Base-by-base conservation (phyloP, 2,329 filamentous ascomycete species). In the Claviceps humidiphila region DNA sequence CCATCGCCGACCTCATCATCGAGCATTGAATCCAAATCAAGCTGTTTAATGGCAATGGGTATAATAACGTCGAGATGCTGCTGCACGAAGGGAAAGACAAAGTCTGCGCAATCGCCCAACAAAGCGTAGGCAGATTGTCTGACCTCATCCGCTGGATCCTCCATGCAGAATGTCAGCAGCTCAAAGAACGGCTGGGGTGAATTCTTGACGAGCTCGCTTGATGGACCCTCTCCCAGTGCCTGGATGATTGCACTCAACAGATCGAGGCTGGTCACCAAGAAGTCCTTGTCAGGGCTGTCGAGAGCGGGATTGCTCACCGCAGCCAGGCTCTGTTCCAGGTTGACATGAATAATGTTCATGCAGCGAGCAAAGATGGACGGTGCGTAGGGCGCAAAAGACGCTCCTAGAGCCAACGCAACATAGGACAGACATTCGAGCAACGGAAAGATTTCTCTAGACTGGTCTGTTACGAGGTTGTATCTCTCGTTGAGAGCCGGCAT, bases 361-460 rank as follows among this genome's bases (percentile, higher is more conserved):
- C 91, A 97, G 57, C 93, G 81, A 51, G 77, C 74, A 71, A 97
- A 98, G 51, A 98, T 89, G 5, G 89, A 85, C 53, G 81, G 75
- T 1, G 93, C 88, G 63, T 90, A 98, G 5, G 87, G 87, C 4
- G 87, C 78, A 64, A 98, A 98, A 1, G 79, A 76, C 58, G 84
- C 78, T 37, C 87, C 86, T 43, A 98, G 81, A 2, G 93, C 89
- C 61, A 87, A 85, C 49, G 90, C 87, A 43, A 98, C 86, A 63
- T 95, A 98, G 0, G 93, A 95, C 44, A 98, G 77, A 64, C 93
- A 98, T 68, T 97, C 93, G n/a, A 97, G 76, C 47, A 98, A 73
- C 1, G 93, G 90, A 66, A 98, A 96, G 54, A 98, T 78, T 70
- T 98, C 93, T 58, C 89, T 80, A 3, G 91, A 95, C 64, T 95